These are phyloP conservation scores for Phytopythium sindhum DNA, from an alignment of 352 stramenopile species.

Conservation along the genomic window DNA sequence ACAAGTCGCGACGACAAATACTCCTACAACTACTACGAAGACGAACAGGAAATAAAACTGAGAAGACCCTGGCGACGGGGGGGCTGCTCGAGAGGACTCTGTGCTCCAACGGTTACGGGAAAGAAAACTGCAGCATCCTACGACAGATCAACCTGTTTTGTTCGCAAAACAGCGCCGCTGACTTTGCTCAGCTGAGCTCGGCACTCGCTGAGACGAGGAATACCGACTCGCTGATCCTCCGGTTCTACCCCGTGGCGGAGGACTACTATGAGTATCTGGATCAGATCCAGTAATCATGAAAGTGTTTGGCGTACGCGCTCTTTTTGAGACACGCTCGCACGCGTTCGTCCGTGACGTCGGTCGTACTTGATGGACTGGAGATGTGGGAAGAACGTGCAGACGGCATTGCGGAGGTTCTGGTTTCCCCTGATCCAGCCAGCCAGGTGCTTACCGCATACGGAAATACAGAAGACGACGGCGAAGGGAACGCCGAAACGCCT, in stretches of 20 bases:
- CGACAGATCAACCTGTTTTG: not conserved
- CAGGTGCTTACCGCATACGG: not conserved
- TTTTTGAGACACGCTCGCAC: not conserved
- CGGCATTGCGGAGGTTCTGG: not conserved
- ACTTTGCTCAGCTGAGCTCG: not conserved
- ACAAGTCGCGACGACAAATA: not conserved
- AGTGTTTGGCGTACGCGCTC: not conserved
- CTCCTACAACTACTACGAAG: not conserved
- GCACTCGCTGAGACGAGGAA: not conserved
- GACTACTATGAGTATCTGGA: not conserved
- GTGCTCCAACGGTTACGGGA: not conserved
- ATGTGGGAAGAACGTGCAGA: not conserved
- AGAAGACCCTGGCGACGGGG: not conserved
- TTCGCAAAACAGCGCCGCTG: not conserved
- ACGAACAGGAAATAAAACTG: not conserved
- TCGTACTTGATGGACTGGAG: not conserved
- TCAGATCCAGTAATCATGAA: not conserved
- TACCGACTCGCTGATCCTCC: not conserved
- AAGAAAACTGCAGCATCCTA: not conserved
- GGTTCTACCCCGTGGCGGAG: not conserved
- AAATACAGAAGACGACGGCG: not conserved
- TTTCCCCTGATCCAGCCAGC: not conserved
- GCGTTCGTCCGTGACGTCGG: not conserved
- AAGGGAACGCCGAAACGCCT: not conserved
- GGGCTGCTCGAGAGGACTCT: not conserved